Base-by-base conservation (phyloP, 495 filamentous ascomycete species). In the Terfezia boudieri region DNA sequence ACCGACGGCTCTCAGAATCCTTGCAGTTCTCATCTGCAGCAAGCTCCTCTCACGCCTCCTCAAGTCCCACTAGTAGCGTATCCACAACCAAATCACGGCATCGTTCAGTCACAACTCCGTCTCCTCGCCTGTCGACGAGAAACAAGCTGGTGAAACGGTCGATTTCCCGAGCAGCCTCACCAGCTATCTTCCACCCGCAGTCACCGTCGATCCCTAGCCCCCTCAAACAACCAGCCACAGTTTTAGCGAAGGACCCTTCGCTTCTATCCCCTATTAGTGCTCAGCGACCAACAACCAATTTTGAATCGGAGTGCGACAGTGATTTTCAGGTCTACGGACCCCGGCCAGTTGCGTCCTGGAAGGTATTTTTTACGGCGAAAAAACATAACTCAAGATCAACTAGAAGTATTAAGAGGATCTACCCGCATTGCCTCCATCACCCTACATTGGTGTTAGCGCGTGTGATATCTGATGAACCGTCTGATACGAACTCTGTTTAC, bases 71-170 rank as follows among this genome's bases (percentile, higher is more conserved):
- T 36, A 23, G 56, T 58, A 20, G 53, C 60, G 20, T 61, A 59
- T 14, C 58, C 32, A 53, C 62, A 35, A 54, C 53, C 26, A 53
- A 54, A n/a, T 64, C 62, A 17, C 64, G 57, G 11, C 58, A 59
- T 17, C 55, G 55, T 20, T 64, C 62, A 26, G 51, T 53, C 36
- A 54, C 62, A 17, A 61, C 52, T 52, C 61, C 41, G 4, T 20
- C 41, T 14, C 41, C 62, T 35, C 62, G 62, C 51, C 62, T 62
- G 43, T 59, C 59, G 12, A 65, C 62, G 36, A 57, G 62, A 14
- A 95, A 94, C 68, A 95, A 92, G 68, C 71, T 95, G 23, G 80
- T 95, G 36, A 96, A 95, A 69, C 79, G 89, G 54, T 72, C 78
- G 49, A 72, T 78, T 11, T 83, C 87, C 49, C 72, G 79, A 64